These are phyloP conservation scores for Discostella stelligeroides DNA, from an alignment of 108 stramenopile species.

Conservation along the genomic window DNA sequence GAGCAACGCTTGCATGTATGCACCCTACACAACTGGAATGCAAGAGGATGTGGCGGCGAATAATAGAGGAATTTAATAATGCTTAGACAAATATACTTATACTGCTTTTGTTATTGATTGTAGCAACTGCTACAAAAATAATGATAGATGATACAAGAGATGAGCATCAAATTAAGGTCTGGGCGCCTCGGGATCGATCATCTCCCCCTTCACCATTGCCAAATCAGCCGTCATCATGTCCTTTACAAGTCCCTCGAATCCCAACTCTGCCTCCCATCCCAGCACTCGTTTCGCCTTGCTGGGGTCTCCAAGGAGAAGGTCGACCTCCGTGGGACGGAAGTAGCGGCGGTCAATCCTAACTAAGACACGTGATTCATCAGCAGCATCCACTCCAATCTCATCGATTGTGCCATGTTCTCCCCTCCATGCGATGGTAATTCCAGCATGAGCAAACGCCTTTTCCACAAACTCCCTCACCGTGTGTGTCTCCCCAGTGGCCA, in stretches of 20 bases:
- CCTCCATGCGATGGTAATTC: conserved; percentile 87
- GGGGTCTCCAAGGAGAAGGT: conserved; percentile 95
- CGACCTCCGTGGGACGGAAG: conserved; percentile 99
- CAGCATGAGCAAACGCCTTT: conserved; percentile 87
- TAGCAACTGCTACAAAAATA: too few species aligned
- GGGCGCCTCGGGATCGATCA: conserved; percentile 49
- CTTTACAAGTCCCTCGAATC: conserved; percentile 87
- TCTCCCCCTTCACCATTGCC: conserved; percentile 78
- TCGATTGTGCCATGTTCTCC: conserved; percentile 91
- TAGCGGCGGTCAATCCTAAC: conserved; percentile 95
- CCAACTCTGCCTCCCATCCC: conserved; percentile 88
- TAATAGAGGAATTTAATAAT: too few species aligned
- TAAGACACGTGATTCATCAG: conserved; percentile 79
- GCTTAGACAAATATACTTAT: too few species aligned
- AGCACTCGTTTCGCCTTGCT: conserved; percentile 93
- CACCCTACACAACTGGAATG: too few species aligned
- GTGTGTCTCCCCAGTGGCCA: conserved; percentile 98
- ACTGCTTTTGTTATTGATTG: too few species aligned
- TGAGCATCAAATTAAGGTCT: conserved; percentile 34
- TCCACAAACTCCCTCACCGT: conserved; percentile 98
- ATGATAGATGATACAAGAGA: background rate
- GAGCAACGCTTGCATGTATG: too few species aligned
- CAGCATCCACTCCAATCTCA: conserved; percentile 93
- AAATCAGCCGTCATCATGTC: conserved; percentile 97
- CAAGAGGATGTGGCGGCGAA: too few species aligned